Evolutionary conservation across 768 basidiomycete genomes (phyloP), one percentile per base, ranked within the genome.

Genomic region (Tulasnella sp.): DNA sequence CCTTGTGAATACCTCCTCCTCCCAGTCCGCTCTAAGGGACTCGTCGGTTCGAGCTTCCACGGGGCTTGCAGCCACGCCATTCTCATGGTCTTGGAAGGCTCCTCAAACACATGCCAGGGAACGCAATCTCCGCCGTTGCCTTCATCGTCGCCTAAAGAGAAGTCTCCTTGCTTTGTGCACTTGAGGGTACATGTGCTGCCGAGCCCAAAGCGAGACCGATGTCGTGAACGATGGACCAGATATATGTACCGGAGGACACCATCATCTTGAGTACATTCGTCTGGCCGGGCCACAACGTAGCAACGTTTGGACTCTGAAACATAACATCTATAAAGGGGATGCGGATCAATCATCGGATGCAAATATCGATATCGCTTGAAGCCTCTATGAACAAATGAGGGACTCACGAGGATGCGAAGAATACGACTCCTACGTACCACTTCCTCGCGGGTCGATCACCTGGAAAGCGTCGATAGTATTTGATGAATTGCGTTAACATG

Each of bases 161-260:
- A 97, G 29, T 80, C 79, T 3, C 92, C 90, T 76, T 98, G 96
- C 41, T 88, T 79, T n/a, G 85, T 84, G 34, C 96, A 82, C 13
- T 82, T 87, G 61, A 98, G 78, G 5, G 85, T 89, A 99, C 93
- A 70, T 96, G 92, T 0, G 92, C 96, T 4, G 89, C 89, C 24
- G 87, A 89, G 1, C 84, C 89, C 19, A 99, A 69, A 1, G 83
- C 80, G 63, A 82, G 82, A 15, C 86, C 91, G 7, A 99, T 77
- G 70, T 99, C 96, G 69, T 98, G 92, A 44, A 94, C 86, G 64
- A 99, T 86, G 1, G 88, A 93, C 51, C 96, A 85, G 56, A 99
- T 94, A 67, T 99, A 99, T 13, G 96, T 98, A 42, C 96, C 96
- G 27, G 89, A 88, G 8, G 93, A 94, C 4, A 98, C 96, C 63